Conservation (phyloP, 805 yeast genomes). For the Wickerhamiella sergipiensis region DNA sequence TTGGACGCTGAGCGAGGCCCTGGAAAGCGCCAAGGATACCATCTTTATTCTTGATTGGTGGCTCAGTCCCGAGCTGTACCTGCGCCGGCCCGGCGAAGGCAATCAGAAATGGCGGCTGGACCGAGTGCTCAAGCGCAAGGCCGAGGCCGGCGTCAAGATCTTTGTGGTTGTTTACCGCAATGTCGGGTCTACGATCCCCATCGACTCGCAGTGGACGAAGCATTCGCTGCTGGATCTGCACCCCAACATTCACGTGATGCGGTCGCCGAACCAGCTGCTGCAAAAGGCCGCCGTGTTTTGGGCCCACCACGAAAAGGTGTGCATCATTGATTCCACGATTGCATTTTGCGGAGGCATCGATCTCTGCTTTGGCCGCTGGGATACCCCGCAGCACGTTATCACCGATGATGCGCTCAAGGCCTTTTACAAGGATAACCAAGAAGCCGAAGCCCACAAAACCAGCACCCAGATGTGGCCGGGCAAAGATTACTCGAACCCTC, state of each 20-base stretch:
- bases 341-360: conserved; percentile 95
- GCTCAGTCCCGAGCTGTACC: conserved; percentile 86
- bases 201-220: conserved; percentile 88
- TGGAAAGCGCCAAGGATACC: conserved; percentile 86
- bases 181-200: conserved; percentile 84
- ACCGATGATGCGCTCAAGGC: conserved; percentile 49
- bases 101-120: conserved; percentile 91
- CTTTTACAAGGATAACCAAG: conserved; percentile 20
- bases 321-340: conserved; percentile 72
- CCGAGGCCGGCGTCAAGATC: conserved; percentile 88
- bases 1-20: conserved; percentile 90
- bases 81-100: conserved; percentile 89
- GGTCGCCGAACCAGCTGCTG: conserved; percentile 90
- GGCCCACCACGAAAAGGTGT: conserved; percentile 97
- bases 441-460: conserved; percentile 6
- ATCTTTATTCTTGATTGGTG: conserved; percentile 98
- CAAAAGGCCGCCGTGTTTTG: conserved; percentile 82
- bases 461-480: conserved; percentile 75
- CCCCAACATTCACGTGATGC: conserved; percentile 72
- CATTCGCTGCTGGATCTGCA: conserved; percentile 80
- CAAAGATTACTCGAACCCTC: conserved; percentile 91
- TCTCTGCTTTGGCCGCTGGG: conserved; percentile 88
- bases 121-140: conserved; percentile 73
- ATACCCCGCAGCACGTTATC: conserved; percentile 88
- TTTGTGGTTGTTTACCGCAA: conserved; percentile 86